Conservation (phyloP, 2,329 filamentous ascomycete species). For the Xylariales sp. region DNA sequence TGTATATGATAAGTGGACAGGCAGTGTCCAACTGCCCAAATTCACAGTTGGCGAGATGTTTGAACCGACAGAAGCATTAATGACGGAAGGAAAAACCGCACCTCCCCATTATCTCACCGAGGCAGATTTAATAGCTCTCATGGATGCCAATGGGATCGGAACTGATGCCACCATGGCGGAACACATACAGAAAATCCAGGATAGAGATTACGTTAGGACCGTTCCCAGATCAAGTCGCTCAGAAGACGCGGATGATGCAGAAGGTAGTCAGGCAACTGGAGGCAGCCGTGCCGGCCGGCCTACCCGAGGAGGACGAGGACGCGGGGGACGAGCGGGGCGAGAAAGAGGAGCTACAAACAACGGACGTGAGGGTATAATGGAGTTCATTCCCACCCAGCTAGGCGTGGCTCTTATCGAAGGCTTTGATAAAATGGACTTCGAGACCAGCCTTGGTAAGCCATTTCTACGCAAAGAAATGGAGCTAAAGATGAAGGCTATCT, state of each 20-base stretch:
- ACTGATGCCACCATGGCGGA: constrained; percentile 99
- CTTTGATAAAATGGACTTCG: constrained; percentile 93
- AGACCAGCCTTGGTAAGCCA: constrained; percentile 92
- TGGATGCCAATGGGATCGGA: constrained; percentile 98
- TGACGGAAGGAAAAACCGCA: constrained; percentile 90
- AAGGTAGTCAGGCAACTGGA: constrained; percentile 53
- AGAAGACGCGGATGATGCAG: constrained; percentile 54
- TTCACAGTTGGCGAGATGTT: constrained; percentile 86
- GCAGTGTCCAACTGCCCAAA: constrained; percentile 81
- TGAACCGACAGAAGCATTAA: constrained; percentile 86
- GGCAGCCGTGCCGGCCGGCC: constrained; percentile 61
- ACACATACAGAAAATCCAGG: constrained; percentile 95
- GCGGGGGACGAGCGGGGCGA: constrained; percentile 57
- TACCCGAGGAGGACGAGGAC: constrained; percentile 61
- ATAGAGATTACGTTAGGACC: constrained; percentile 84
- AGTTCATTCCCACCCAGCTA: constrained; percentile 92
- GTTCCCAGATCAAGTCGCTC: constrained; percentile 57
- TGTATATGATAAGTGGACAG: constrained; percentile 95
- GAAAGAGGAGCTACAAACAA: constrained; percentile 52
- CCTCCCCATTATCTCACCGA: constrained; percentile 91
- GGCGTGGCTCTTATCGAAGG: constrained; percentile 93
- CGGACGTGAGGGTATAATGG: constrained; percentile 70
- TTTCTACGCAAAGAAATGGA: constrained; percentile 99
- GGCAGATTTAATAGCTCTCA: constrained; percentile 92
- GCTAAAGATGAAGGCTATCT: constrained; percentile 95